A percentile compares a stretch with the other conserved stretches of the same genome.
phyloP scores from a whole-genome alignment of 495 filamentous ascomycete species.

The Hyaloscypha finlandica region DNA sequence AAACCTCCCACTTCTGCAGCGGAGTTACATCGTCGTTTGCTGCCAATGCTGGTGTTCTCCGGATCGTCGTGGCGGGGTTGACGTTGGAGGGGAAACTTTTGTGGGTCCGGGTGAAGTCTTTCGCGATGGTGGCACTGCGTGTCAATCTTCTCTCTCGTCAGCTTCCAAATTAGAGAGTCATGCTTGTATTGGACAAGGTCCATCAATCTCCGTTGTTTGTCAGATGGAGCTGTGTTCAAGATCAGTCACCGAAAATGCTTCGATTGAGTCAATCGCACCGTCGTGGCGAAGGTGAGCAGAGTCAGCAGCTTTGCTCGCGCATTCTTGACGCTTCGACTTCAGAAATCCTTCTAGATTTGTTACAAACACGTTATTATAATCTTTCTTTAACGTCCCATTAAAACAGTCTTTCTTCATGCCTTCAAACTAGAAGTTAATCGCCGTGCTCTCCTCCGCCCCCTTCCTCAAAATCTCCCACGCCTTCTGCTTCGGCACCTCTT shows the following conservation, averaged over 20 bases:
- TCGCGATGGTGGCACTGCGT: not conserved
- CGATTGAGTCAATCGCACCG: no score
- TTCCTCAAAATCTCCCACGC: slow-evolving; percentile 27
- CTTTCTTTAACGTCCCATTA: not conserved
- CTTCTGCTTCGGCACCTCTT: slow-evolving; percentile 13
- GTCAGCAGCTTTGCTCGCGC: no score
- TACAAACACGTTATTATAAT: not conserved
- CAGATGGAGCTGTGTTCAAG: no score
- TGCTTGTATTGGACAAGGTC: no score
- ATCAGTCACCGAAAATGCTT: no score
- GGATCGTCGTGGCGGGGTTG: slow-evolving; percentile 4
- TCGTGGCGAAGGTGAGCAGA: no score
- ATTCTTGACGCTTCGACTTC: no score
- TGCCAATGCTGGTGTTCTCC: not conserved
- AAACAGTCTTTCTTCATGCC: not conserved
- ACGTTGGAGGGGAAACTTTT: slow-evolving; percentile 8
- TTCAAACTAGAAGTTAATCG: slow-evolving; percentile 20
- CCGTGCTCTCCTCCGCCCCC: slow-evolving; percentile 24
- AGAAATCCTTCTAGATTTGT: not conserved
- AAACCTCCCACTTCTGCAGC: not conserved
- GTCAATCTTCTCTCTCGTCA: no score
- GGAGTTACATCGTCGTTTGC: not conserved
- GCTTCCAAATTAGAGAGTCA: no score
- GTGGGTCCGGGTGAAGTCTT: slow-evolving; percentile 15
- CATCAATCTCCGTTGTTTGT: not conserved